Base-by-base conservation (phyloP, 352 stramenopile genomes). In the Phytopythium sindhum region DNA sequence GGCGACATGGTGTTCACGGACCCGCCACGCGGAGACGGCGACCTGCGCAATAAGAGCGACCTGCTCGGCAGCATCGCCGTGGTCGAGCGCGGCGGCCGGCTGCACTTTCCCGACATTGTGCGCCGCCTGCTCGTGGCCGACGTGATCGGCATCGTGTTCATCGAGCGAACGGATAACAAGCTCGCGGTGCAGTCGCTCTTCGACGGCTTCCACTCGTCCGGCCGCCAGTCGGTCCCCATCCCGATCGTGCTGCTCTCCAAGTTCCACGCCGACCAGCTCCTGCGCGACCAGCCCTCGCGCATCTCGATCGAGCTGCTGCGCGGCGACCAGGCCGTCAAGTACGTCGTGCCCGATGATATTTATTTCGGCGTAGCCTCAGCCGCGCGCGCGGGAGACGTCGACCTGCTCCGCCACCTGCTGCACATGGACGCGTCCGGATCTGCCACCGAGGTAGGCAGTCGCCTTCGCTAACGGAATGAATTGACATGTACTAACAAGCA, bases 101-200 rank as follows among this genome's bases (percentile, higher is more conserved):
- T 93, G 41, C 86, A 95, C 62, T 95, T 95, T 61, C 86, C 86
- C 19, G 86, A 95, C 48, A 93, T 95, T 58, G 80, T 93, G 55
- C 76, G 86, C 11, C 80, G 83, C 28, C 35, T 95, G 23, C 54
- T 95, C 51, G 77, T 80, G 6, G 77, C 73, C 0, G 86, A 85
- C 2, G 84, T 88, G 39, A 69, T 76, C 19, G 86, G 81, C 21
- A 89, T 87, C 62, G 79, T 95, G 28, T 93, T 95, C 62, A 78
- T 95, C 51, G 86, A 95, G 67, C 72, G 72, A 39, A 73, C 67
- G 37, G 75, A 80, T 39, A 88, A 79, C 47, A 80, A 78, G 15
- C 71, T 74, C 10, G 75, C 74, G 57, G 87, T 77, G 47, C 82
- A 91, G 47, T 87, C 82, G 61, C 77, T 95, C 10, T 95, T 95